These are phyloP conservation scores for Mortierella sp. DNA, from an alignment of 371 early-diverging fungal genomes.

Conservation along the genomic window DNA sequence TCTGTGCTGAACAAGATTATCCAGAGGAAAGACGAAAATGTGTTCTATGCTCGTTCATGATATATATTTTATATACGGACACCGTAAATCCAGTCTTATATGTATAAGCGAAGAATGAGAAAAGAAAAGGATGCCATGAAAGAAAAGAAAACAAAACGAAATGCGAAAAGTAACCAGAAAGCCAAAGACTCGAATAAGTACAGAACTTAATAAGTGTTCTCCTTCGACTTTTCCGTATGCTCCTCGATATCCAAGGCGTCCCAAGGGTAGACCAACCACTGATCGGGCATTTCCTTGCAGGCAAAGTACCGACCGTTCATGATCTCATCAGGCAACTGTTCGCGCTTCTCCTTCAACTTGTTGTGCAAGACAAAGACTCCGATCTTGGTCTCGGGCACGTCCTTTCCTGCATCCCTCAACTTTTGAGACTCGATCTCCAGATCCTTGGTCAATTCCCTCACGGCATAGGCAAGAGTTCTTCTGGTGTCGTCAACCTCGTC, in stretches of 20 bases:
- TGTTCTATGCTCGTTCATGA: no score
- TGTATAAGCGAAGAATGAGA: no score
- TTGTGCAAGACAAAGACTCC: slow-evolving; percentile 84
- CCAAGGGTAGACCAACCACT: slow-evolving; percentile 84
- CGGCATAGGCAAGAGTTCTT: slow-evolving; percentile 78
- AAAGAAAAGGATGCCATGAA: no score
- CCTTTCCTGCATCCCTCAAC: slow-evolving; percentile 57
- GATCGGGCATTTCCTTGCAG: slow-evolving; percentile 78
- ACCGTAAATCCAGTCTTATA: no score
- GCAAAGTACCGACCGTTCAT: slow-evolving; percentile 75
- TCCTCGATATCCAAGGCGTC: slow-evolving; percentile 79
- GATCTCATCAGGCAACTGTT: slow-evolving; percentile 67
- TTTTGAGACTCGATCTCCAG: slow-evolving; percentile 64
- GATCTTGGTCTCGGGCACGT: slow-evolving; percentile 72
- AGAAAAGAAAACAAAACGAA: no score
- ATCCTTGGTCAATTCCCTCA: slow-evolving; percentile 76
- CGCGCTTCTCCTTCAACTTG: slow-evolving; percentile 79
- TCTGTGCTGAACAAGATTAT: no score
- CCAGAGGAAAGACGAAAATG: no score
- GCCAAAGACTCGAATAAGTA: no score
- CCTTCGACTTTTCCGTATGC: slow-evolving; percentile 63
- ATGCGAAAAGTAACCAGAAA: no score
- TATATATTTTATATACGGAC: no score
- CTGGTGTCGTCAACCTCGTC: slow-evolving; percentile 87
- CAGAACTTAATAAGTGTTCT: slow-evolving; percentile 45